phyloP scores from a whole-genome alignment of 331 rosid genomes.

The Rhamnella rubrinervis region DNA sequence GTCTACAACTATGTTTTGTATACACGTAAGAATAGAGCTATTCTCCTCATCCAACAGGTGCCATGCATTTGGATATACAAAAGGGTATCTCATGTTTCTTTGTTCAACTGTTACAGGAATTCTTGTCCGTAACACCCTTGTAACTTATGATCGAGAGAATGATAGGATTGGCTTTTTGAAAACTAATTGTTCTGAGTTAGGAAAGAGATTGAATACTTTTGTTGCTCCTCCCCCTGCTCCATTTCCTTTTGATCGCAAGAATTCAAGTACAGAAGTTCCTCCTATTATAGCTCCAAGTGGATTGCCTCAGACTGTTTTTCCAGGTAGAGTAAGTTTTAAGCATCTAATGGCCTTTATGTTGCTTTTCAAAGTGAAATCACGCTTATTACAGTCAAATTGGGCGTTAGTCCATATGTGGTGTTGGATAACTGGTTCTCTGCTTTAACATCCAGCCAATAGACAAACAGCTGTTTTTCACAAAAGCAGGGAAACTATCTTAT shows the following conservation, averaged over 20 bases:
- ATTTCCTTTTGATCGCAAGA: constrained; percentile 15
- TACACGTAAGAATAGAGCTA: neutral
- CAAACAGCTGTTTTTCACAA: too few relatives aligned
- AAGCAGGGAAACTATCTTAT: too few relatives aligned
- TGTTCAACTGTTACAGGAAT: constrained; percentile 38
- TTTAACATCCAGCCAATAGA: too few relatives aligned
- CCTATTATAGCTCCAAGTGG: constrained; percentile 26
- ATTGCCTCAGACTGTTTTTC: constrained; percentile 17
- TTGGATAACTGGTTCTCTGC: too few relatives aligned
- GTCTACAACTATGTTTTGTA: neutral
- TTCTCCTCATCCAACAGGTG: neutral
- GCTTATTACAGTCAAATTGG: neutral
- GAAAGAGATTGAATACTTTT: constrained; percentile 36
- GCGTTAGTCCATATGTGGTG: too few relatives aligned
- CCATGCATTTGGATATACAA: neutral
- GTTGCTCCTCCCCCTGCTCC: constrained; percentile 29
- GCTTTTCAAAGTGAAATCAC: neutral
- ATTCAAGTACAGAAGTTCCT: constrained; percentile 23
- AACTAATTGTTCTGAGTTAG: constrained; percentile 52
- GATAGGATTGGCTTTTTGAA: constrained; percentile 48
- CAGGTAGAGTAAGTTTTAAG: constrained; percentile 29
- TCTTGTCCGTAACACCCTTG: constrained; percentile 51
- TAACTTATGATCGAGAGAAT: constrained; percentile 48
- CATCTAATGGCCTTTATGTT: neutral
- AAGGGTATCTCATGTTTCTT: constrained; percentile 10